Evolutionary conservation across 140 eudicot species (phyloP).

Genomic region (Ambrosia hybrid): DNA sequence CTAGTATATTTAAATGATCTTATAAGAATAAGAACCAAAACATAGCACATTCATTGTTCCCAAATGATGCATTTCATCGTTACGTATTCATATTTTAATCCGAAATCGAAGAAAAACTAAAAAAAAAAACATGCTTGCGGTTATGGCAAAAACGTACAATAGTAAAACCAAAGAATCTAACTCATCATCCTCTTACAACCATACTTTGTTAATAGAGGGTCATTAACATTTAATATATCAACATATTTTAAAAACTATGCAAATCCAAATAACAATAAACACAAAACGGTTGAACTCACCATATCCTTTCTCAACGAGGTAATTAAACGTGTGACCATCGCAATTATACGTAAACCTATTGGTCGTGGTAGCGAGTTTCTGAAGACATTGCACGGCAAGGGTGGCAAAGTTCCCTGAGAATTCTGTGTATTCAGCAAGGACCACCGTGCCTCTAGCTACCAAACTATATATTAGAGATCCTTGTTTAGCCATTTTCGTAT

Average conservation of each 20-base stretch:
- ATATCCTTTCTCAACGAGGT: conserved; percentile 32
- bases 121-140: not conserved
- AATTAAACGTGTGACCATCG: conserved; percentile 43
- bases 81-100: conserved; percentile 2
- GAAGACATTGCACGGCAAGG: conserved; percentile 38
- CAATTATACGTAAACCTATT: conserved; percentile 39
- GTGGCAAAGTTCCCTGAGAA: conserved; percentile 37
- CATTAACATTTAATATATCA: too few species aligned
- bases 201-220: not conserved
- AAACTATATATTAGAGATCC: conserved; percentile 37
- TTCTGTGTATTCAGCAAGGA: conserved; percentile 40
- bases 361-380: conserved; percentile 32
- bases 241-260: not conserved
- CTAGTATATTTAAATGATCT: not conserved
- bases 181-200: not conserved
- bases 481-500: conserved; percentile 30
- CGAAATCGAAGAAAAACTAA: not conserved
- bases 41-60: not conserved
- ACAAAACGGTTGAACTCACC: conserved; percentile 25
- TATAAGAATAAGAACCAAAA: not conserved
- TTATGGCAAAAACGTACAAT: not conserved
- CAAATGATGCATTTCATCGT: not conserved
- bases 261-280: not conserved
- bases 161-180: not conserved
- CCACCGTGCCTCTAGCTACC: conserved; percentile 37